Evolutionary conservation across 2,329 filamentous ascomycete genomes (phyloP).

Genomic region (Aspergillus sp.): DNA sequence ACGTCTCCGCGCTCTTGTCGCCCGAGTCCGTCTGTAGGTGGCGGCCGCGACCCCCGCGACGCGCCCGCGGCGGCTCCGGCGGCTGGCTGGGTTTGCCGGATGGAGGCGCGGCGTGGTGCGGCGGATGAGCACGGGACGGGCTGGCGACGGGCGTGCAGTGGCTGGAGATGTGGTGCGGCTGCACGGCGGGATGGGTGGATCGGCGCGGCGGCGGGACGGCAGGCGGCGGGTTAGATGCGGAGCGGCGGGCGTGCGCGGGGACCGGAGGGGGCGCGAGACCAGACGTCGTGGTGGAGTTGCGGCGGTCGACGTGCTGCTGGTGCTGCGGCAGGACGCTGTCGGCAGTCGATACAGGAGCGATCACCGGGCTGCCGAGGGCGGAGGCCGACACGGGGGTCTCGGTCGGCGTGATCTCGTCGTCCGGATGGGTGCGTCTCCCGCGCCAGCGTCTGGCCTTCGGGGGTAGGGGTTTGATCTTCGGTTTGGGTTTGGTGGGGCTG

Average conservation of each 20-base stretch:
- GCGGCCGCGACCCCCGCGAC: constrained; percentile 38
- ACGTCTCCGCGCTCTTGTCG: too few species aligned
- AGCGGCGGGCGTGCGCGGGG: constrained; percentile 25
- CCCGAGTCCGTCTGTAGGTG: constrained; percentile 24
- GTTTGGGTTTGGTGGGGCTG: constrained; percentile 19
- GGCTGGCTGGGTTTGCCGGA: constrained; percentile 29
- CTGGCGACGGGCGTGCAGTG: constrained; percentile 24
- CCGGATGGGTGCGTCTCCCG: constrained; percentile 33
- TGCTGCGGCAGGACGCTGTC: constrained; percentile 5
- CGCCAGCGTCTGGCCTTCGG: constrained; percentile 45
- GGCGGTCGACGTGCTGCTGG: constrained; percentile 16
- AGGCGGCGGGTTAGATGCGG: constrained; percentile 37
- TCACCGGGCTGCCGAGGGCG: constrained; percentile 2
- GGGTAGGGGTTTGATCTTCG: constrained; percentile 39
- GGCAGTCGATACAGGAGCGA: background rate
- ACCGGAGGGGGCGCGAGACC: constrained; percentile 25
- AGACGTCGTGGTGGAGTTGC: constrained; percentile 23
- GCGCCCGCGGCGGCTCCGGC: constrained; percentile 41
- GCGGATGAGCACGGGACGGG: constrained; percentile 7
- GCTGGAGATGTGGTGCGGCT: constrained; percentile 22
- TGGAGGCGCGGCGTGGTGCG: background rate
- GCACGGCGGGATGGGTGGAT: constrained; percentile 29
- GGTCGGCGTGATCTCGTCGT: constrained; percentile 32
- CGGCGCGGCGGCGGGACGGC: constrained; percentile 42
- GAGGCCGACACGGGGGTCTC: constrained; percentile 20